Percentiles rank a stretch among this genome's conserved stretches.
These are phyloP conservation scores for Calonectria naviculata DNA, from an alignment of 2,329 filamentous ascomycete species.

Conservation along the genomic window DNA sequence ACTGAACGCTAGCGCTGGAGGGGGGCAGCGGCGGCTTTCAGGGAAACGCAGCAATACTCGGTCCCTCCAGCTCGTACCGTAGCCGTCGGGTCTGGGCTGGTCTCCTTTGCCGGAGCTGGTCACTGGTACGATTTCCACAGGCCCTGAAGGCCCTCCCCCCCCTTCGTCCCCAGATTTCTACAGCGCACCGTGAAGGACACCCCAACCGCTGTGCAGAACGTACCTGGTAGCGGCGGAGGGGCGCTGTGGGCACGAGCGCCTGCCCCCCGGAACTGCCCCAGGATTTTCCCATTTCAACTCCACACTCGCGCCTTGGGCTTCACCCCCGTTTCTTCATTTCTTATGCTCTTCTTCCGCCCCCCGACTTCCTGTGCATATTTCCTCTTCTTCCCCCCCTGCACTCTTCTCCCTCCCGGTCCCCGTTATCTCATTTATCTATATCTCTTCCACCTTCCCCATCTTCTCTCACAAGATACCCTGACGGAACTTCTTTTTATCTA, in stretches of 20 bases:
- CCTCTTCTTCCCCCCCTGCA: slow-evolving; percentile 10
- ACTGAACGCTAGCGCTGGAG: slow-evolving; percentile 13
- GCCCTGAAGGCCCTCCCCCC: not conserved
- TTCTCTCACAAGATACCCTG: slow-evolving; percentile 11
- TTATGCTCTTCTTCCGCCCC: slow-evolving; percentile 32
- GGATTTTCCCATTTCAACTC: slow-evolving; percentile 43
- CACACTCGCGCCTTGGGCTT: slow-evolving; percentile 34
- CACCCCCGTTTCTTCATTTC: slow-evolving; percentile 30
- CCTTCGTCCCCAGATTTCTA: slow-evolving; percentile 6
- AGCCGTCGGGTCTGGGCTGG: slow-evolving; percentile 3
- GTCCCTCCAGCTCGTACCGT: not conserved
- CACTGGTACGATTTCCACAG: not conserved
- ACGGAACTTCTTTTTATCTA: slow-evolving; percentile 6
- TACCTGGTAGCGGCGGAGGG: slow-evolving; percentile 18
- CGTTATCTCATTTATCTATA: slow-evolving; percentile 29
- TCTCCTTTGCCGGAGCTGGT: not conserved
- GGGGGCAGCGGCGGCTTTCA: slow-evolving; percentile 7
- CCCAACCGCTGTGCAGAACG: slow-evolving; percentile 3
- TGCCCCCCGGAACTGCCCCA: slow-evolving; percentile 36
- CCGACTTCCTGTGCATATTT: slow-evolving; percentile 6
- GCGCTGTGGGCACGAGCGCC: slow-evolving; percentile 31
- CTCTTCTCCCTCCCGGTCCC: slow-evolving; percentile 27
- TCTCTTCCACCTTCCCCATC: slow-evolving; percentile 26
- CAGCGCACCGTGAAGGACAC: slow-evolving; percentile 5
- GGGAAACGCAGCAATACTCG: slow-evolving; percentile 13